phyloP scores from a whole-genome alignment of 2,329 filamentous ascomycete species.

The Colletotrichum lentis region DNA sequence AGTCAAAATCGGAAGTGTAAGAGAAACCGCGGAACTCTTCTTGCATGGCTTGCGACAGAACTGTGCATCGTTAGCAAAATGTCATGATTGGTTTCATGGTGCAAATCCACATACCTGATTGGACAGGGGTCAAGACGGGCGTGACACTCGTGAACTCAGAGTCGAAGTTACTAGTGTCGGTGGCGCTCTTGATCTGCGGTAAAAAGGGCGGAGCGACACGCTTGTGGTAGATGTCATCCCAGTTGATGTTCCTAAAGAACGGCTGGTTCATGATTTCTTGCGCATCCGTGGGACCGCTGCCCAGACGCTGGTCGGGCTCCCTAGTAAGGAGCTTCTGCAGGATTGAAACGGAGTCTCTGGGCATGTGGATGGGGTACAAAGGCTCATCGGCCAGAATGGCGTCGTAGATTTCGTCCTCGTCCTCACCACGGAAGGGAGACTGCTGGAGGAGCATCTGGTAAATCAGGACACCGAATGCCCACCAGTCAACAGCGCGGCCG shows the following conservation, averaged over 20 bases:
- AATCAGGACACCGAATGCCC: constrained; percentile 98
- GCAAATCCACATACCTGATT: constrained; percentile 77
- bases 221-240: constrained; percentile 99
- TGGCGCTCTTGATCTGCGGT: constrained; percentile 87
- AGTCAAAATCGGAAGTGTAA: constrained; percentile 91
- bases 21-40: constrained; percentile 99
- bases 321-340: constrained; percentile 95
- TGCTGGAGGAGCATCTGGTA: constrained; percentile 99
- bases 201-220: constrained; percentile 87
- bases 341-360: constrained; percentile 95
- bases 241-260: constrained; percentile 97
- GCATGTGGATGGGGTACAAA: constrained; percentile 98
- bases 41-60: constrained; percentile 97
- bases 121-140: constrained; percentile 93
- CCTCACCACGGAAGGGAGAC: constrained; percentile 97
- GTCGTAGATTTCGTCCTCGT: constrained; percentile 99
- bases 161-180: constrained; percentile 99
- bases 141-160: constrained; percentile 98
- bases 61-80: constrained; percentile 54
- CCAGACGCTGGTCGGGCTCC: constrained; percentile 90
- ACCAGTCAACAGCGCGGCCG: constrained; percentile 97
- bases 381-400: constrained; percentile 97
- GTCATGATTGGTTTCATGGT: background rate
- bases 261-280: constrained; percentile 99
- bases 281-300: constrained; percentile 93